Percentiles rank a stretch among this genome's conserved stretches.
Evolutionary conservation across 2,329 filamentous ascomycete species (phyloP).

Genomic region (Podosphaera aphanis): DNA sequence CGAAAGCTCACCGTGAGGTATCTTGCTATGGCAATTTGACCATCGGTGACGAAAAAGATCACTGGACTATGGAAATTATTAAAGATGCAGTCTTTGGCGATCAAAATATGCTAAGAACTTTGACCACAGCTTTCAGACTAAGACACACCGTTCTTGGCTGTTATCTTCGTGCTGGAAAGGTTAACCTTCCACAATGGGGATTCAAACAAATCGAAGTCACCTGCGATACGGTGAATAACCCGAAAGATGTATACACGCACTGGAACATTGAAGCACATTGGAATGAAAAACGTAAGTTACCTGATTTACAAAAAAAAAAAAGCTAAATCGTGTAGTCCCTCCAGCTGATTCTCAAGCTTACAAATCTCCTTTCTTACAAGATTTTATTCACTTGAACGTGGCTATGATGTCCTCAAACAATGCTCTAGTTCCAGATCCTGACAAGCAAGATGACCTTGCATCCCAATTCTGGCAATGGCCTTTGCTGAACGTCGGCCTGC

Average conservation of each 20-base stretch:
- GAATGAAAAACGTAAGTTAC: slow-evolving; percentile 67
- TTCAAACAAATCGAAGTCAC: slow-evolving; percentile 99
- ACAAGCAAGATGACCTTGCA: slow-evolving; percentile 95
- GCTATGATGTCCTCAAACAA: slow-evolving; percentile 99
- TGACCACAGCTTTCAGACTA: slow-evolving; percentile 82
- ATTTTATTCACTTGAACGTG: slow-evolving; percentile 94
- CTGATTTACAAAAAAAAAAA: no score
- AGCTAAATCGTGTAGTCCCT: slow-evolving; percentile 34
- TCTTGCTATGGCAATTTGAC: slow-evolving; percentile 92
- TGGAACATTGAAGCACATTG: slow-evolving; percentile 95
- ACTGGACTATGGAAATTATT: slow-evolving; percentile 86
- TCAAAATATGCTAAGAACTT: slow-evolving; percentile 61
- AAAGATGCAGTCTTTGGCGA: slow-evolving; percentile 61
- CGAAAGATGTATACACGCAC: slow-evolving; percentile 81
- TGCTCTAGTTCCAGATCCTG: slow-evolving; percentile 84
- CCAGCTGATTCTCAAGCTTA: slow-evolving; percentile 74
- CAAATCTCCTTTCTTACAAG: slow-evolving; percentile 89
- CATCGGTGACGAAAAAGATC: slow-evolving; percentile 88
- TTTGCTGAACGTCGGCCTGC: slow-evolving; percentile 75
- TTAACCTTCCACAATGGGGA: slow-evolving; percentile 94
- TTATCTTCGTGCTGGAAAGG: slow-evolving; percentile 84
- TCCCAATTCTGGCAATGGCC: slow-evolving; percentile 99
- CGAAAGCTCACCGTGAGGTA: slow-evolving; percentile 77
- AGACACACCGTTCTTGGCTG: slow-evolving; percentile 64
- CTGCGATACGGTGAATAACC: slow-evolving; percentile 81